Evolutionary conservation across 1,284 basidiomycete species (phyloP), one percentile per base, ranked within the genome.

Genomic region (Phaffia rhodozyma): DNA sequence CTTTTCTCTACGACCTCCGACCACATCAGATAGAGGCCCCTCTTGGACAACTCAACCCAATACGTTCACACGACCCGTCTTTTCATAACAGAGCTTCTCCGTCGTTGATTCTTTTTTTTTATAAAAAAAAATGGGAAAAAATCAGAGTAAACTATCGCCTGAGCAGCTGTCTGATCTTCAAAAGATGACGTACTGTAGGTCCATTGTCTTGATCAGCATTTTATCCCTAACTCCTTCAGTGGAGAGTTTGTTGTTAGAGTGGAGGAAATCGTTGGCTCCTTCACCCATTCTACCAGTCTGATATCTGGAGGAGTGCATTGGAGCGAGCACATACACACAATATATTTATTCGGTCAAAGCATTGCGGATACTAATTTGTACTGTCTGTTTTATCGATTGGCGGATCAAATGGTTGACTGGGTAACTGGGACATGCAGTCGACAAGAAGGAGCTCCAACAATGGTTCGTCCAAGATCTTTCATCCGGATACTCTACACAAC

Each of bases 401-500:
- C 38, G 52, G 30, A 53, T 53, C 11, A 16, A 20, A 2, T 27
- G 2, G 18, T 9, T 20, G 52, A 7, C 32, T 30, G 25, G 30
- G 11, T 21, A 11, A 25, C 59, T 16, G 21, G 49, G 52, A 66
- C 50, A 11, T 65, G 7, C 76, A 98, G 96, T 99, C 76, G 96
- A 98, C 82, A 97, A 97, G 85, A 91, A 93, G 77, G 96, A 99
- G 77, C 85, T 98, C 61, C 94, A 98, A 80, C 93, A 97, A 82
- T 99, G 96, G 94, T 88, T 6, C 56, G 66, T 51, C 60, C 66
- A 20, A 63, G 23, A 29, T 49, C 16, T 18, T 3, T n/a, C 11
- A 48, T 51, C 48, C 23, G 0, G 61, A 53, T 61, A 29, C 59
- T 51, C n/a, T 1, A 27, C 21, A 3, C 1, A 7, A 23, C 9